Percentiles rank a stretch among this genome's conserved stretches.
Evolutionary conservation across 345 rosid genomes (phyloP).

Genomic region (Hypericum androsaemum): DNA sequence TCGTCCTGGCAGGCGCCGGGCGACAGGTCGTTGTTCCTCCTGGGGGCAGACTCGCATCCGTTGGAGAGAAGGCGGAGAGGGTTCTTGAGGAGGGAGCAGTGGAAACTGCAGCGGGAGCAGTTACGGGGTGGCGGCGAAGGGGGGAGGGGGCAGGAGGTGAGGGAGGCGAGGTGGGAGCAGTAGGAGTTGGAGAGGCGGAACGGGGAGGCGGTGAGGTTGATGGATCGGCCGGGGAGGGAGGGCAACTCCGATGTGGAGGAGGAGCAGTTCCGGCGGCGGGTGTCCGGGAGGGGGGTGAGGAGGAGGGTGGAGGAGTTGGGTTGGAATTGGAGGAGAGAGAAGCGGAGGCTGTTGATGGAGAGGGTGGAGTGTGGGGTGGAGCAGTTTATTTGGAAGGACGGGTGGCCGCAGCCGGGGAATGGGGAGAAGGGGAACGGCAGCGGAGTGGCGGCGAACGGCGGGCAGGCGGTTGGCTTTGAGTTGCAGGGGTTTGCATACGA

Average conservation of each 20-base stretch:
- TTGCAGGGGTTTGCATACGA: constrained; percentile 19
- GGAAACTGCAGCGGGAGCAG: constrained; percentile 53
- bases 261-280: neutral
- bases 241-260: constrained; percentile 18
- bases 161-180: constrained; percentile 61
- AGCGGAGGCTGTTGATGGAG: constrained; percentile 54
- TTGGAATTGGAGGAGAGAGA: constrained; percentile 41
- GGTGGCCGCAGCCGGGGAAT: constrained; percentile 73
- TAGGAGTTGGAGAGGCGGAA: constrained; percentile 62
- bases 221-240: constrained; percentile 31
- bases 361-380: constrained; percentile 45
- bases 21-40: constrained; percentile 5
- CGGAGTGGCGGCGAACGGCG: constrained; percentile 57
- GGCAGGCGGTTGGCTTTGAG: constrained; percentile 26
- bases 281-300: constrained; percentile 29
- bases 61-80: constrained; percentile 43
- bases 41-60: constrained; percentile 45
- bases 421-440: constrained; percentile 68
- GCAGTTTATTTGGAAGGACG: constrained; percentile 64
- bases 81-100: constrained; percentile 46
- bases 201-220: constrained; percentile 57
- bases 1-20: constrained; percentile 60
- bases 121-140: constrained; percentile 40
- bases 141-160: constrained; percentile 48
- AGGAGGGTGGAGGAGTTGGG: constrained; percentile 39